These are phyloP conservation scores for Didymosphaeria variabile DNA, from an alignment of 2,329 filamentous ascomycete species.

Conservation along the genomic window DNA sequence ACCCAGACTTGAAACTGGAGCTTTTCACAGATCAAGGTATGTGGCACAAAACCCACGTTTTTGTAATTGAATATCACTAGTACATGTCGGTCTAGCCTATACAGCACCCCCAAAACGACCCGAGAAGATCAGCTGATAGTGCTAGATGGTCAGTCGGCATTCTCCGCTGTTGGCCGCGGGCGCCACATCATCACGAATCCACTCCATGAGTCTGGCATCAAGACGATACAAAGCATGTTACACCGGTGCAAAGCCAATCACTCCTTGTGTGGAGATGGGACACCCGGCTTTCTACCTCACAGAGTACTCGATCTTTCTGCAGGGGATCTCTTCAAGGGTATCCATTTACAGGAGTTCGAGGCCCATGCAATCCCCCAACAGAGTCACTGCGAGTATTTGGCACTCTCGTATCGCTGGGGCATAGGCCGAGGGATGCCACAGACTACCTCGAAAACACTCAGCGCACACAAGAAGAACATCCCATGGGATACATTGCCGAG, in stretches of 20 bases:
- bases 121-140: slow-evolving; percentile 26
- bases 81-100: not conserved
- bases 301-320: slow-evolving; percentile 41
- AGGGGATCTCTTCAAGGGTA: slow-evolving; percentile 39
- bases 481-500: slow-evolving; percentile 40
- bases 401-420: slow-evolving; percentile 47
- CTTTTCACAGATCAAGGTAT: slow-evolving; percentile 49
- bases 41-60: slow-evolving; percentile 20
- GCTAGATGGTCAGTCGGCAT: slow-evolving; percentile 44
- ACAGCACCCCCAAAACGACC: not conserved
- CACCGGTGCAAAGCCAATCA: slow-evolving; percentile 43
- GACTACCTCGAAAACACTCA: slow-evolving; percentile 39
- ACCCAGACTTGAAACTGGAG: slow-evolving; percentile 48
- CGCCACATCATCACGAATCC: slow-evolving; percentile 39
- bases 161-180: slow-evolving; percentile 47
- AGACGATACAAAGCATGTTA: slow-evolving; percentile 37
- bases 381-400: slow-evolving; percentile 39
- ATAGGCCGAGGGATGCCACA: slow-evolving; percentile 36
- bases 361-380: slow-evolving; percentile 33
- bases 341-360: slow-evolving; percentile 41
- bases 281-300: slow-evolving; percentile 37
- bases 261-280: slow-evolving; percentile 37
- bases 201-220: slow-evolving; percentile 39
- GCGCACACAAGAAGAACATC: slow-evolving; percentile 39
- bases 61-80: not conserved